Percentiles rank a stretch among this genome's conserved stretches.
Evolutionary conservation across 2,329 filamentous ascomycete species (phyloP).

Genomic region (Xylariaceae sp.): DNA sequence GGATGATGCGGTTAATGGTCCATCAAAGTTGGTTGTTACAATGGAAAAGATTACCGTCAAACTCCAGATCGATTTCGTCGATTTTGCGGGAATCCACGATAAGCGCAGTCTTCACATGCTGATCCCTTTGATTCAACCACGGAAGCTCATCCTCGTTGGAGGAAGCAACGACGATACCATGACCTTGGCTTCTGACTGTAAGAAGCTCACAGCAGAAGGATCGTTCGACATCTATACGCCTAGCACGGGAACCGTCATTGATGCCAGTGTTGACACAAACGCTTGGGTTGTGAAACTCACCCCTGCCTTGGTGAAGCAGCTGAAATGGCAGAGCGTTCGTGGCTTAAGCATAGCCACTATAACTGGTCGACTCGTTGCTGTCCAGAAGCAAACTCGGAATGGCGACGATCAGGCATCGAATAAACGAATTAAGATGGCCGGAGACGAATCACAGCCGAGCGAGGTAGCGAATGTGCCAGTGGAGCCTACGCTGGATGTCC

Average conservation of each 20-base stretch:
- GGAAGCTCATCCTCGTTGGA: slow-evolving; percentile 88
- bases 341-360: slow-evolving; percentile 89
- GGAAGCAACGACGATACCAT: slow-evolving; percentile 75
- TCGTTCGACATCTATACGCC: slow-evolving; percentile 77
- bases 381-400: slow-evolving; percentile 42
- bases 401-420: slow-evolving; percentile 42
- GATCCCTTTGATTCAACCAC: slow-evolving; percentile 86
- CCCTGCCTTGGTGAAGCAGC: slow-evolving; percentile 73
- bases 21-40: slow-evolving; percentile 67
- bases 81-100: slow-evolving; percentile 89
- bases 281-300: slow-evolving; percentile 93
- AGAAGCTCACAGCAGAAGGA: slow-evolving; percentile 55
- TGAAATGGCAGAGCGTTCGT: slow-evolving; percentile 92
- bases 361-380: slow-evolving; percentile 59
- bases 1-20: slow-evolving; percentile 51
- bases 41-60: slow-evolving; percentile 61
- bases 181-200: slow-evolving; percentile 73
- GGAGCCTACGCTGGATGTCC: slow-evolving; percentile 49
- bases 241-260: slow-evolving; percentile 62
- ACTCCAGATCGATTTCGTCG: slow-evolving; percentile 77
- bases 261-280: slow-evolving; percentile 96
- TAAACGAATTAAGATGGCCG: slow-evolving; percentile 45
- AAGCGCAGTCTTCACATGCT: slow-evolving; percentile 91
- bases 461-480: slow-evolving; percentile 24
- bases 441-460: slow-evolving; percentile 24